These are phyloP conservation scores for Magnusiomyces clavatus DNA, from an alignment of 1,139 yeast genomes.

Conservation along the genomic window DNA sequence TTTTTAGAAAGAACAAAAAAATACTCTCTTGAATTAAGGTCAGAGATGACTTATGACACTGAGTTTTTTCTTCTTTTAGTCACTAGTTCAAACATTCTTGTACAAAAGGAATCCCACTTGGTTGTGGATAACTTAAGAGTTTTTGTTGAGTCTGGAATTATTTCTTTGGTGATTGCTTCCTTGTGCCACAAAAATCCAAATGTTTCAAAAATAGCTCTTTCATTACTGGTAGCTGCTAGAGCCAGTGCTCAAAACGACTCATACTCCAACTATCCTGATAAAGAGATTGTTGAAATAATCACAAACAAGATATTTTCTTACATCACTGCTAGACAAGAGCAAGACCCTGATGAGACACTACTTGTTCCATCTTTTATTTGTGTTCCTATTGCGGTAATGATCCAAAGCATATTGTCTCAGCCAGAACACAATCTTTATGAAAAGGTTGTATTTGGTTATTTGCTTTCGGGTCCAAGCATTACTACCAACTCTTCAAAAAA, in stretches of 20 bases:
- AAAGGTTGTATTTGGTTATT: constrained; percentile 1
- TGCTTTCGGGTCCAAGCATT: neutral
- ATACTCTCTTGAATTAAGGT: constrained; percentile 10
- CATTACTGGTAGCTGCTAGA: constrained; percentile 8
- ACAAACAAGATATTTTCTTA: constrained; percentile 1
- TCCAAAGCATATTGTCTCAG: neutral
- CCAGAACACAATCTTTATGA: constrained; percentile 6
- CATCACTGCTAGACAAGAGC: neutral
- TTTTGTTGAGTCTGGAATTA: constrained; percentile 50
- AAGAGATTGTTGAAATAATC: neutral
- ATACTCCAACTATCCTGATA: neutral
- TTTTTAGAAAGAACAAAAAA: constrained; percentile 5
- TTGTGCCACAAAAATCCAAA: constrained; percentile 24
- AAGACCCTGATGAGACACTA: neutral
- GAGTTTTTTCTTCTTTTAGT: constrained; percentile 28
- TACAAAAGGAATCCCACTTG: constrained; percentile 18
- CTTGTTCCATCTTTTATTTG: constrained; percentile 2
- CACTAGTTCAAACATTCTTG: constrained; percentile 25
- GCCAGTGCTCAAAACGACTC: too few species aligned
- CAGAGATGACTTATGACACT: constrained; percentile 22
- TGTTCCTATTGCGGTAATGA: constrained; percentile 1
- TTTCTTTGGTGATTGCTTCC: constrained; percentile 51
- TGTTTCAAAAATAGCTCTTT: constrained; percentile 7
- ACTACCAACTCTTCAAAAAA: neutral
- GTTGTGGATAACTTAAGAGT: constrained; percentile 44